Evolutionary conservation across 2,329 filamentous ascomycete genomes (phyloP).

Genomic region (Colletotrichum costaricense): DNA sequence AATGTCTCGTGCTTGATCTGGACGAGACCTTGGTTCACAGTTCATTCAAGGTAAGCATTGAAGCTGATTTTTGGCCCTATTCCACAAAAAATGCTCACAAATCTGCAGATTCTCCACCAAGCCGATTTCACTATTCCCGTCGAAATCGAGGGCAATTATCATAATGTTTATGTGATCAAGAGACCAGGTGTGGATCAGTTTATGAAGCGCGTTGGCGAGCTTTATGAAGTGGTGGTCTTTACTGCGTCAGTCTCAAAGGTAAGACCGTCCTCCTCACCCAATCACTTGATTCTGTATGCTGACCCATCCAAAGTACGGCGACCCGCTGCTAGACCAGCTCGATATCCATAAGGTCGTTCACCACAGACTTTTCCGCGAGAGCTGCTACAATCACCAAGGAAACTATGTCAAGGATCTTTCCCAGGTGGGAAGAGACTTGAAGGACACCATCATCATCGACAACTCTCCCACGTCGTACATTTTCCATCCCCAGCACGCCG

Average conservation of each 20-base stretch:
- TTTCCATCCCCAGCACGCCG: slow-evolving; percentile 98
- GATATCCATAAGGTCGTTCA: slow-evolving; percentile 98
- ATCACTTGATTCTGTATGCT: slow-evolving; percentile 37
- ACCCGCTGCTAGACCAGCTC: slow-evolving; percentile 93
- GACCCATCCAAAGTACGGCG: slow-evolving; percentile 77
- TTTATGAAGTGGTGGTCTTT: slow-evolving; percentile 99
- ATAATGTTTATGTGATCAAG: slow-evolving; percentile 99
- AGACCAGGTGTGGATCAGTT: slow-evolving; percentile 98
- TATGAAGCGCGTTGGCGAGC: slow-evolving; percentile 97
- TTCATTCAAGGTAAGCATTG: slow-evolving; percentile 87
- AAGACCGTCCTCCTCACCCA: slow-evolving; percentile 38
- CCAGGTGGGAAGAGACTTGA: slow-evolving; percentile 93
- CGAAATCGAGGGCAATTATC: slow-evolving; percentile 98
- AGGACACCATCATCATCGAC: slow-evolving; percentile 99
- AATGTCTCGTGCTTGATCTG: slow-evolving; percentile 94
- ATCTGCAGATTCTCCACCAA: slow-evolving; percentile 86
- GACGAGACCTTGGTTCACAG: slow-evolving; percentile 98
- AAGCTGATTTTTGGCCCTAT: slow-evolving; percentile 7
- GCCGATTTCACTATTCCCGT: slow-evolving; percentile 99
- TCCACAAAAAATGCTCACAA: slow-evolving; percentile 23
- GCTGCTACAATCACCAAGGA: slow-evolving; percentile 98
- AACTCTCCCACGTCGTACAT: slow-evolving; percentile 99
- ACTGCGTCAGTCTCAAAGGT: slow-evolving; percentile 98
- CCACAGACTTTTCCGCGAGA: slow-evolving; percentile 95
- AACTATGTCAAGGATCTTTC: slow-evolving; percentile 99